These are phyloP conservation scores for Abortiporus biennis DNA, from an alignment of 1,284 basidiomycete species.

Conservation along the genomic window DNA sequence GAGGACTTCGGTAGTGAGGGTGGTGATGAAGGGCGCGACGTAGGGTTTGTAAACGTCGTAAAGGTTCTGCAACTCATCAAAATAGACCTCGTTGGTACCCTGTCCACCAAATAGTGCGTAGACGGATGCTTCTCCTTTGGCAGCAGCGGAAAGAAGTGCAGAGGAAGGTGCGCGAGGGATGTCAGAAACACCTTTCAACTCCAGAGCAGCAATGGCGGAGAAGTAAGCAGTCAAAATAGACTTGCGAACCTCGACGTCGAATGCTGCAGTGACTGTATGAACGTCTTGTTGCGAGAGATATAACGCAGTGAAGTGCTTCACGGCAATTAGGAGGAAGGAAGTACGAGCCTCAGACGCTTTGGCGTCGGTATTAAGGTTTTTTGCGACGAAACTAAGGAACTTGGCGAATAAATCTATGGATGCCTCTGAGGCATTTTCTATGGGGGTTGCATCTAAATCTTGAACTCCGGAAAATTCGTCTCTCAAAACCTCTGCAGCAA, in stretches of 20 bases:
- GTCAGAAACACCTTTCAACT: conserved; percentile 49
- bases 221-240: conserved; percentile 80
- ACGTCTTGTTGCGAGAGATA: conserved; percentile 75
- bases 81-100: conserved; percentile 97
- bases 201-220: conserved; percentile 69
- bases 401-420: conserved; percentile 73
- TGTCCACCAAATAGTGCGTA: conserved; percentile 98
- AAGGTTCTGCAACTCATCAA: conserved; percentile 90
- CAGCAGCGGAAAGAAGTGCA: conserved; percentile 71
- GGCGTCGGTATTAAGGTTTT: conserved; percentile 49
- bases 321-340: conserved; percentile 65
- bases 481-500: conserved; percentile 80
- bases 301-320: conserved; percentile 73
- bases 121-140: conserved; percentile 69
- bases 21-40: conserved; percentile 65
- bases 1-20: conserved; percentile 65
- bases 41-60: conserved; percentile 91
- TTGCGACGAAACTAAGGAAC: conserved; percentile 72
- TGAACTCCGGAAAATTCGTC: conserved; percentile 79
- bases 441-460: conserved; percentile 41
- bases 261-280: conserved; percentile 74
- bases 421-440: conserved; percentile 57
- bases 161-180: conserved; percentile 65
- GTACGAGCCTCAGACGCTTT: conserved; percentile 52
- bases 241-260: conserved; percentile 74